A percentile compares a stretch with the other conserved stretches of the same genome.
These are phyloP conservation scores for Hemisphaericaspora xylofermentans DNA, from an alignment of 1,139 yeast genomes.

Conservation along the genomic window DNA sequence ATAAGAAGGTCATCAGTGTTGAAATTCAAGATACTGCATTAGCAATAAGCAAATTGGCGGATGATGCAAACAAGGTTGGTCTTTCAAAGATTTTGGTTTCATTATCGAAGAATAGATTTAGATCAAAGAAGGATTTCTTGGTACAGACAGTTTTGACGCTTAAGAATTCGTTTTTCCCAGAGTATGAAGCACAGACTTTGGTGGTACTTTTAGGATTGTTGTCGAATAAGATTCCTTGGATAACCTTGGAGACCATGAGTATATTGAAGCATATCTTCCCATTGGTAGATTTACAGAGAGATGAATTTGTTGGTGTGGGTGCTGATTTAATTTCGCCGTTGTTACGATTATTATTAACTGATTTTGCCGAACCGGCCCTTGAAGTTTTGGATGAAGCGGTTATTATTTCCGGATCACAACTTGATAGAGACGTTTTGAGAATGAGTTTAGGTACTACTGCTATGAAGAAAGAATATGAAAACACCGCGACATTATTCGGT, in stretches of 20 bases:
- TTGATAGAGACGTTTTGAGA: conserved; percentile 87
- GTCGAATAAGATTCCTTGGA: conserved; percentile 76
- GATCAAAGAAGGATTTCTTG: conserved; percentile 86
- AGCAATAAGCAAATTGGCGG: conserved; percentile 61
- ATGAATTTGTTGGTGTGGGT: conserved; percentile 86
- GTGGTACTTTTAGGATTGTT: conserved; percentile 76
- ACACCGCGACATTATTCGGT: conserved; percentile 88
- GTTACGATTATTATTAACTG: conserved; percentile 76
- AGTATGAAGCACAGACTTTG: conserved; percentile 70
- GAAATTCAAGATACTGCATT: conserved; percentile 62
- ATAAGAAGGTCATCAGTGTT: conserved; percentile 47
- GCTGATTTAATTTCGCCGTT: conserved; percentile 94
- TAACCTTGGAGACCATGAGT: conserved; percentile 76
- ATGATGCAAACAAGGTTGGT: conserved; percentile 53
- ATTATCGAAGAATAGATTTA: conserved; percentile 70
- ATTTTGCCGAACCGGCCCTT: conserved; percentile 82
- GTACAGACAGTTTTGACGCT: conserved; percentile 76
- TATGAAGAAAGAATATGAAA: conserved; percentile 76
- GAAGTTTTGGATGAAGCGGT: conserved; percentile 87
- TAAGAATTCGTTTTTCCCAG: conserved; percentile 67
- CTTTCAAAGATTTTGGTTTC: conserved; percentile 76
- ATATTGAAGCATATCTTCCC: conserved; percentile 75
- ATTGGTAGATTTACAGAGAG: conserved; percentile 69
- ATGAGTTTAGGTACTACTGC: conserved; percentile 87
- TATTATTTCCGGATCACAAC: conserved; percentile 81